phyloP scores from a whole-genome alignment of 306 rosid species.

The Prunus mira region DNA sequence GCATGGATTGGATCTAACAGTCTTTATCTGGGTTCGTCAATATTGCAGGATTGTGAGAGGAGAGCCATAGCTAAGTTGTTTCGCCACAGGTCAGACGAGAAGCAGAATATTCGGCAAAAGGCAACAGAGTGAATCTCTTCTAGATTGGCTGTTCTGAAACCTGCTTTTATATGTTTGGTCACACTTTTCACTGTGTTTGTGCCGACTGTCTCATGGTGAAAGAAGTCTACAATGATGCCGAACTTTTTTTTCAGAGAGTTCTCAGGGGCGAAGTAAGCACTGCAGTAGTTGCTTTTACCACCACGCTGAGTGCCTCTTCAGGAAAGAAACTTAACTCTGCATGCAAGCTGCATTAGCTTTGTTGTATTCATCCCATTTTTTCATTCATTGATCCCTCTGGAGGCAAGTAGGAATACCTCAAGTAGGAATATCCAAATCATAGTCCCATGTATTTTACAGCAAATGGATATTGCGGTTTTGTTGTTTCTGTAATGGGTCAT shows the following conservation, averaged over 20 bases:
- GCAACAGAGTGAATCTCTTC: constrained; percentile 31
- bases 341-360: constrained; percentile 30
- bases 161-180: constrained; percentile 24
- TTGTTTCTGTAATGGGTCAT: constrained; percentile 1
- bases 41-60: constrained; percentile 84
- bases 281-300: constrained; percentile 18
- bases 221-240: constrained; percentile 20
- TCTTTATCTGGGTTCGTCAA: neutral
- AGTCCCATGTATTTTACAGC: constrained; percentile 5
- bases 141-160: constrained; percentile 10
- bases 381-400: constrained; percentile 39
- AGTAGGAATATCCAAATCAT: constrained; percentile 13
- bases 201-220: constrained; percentile 18
- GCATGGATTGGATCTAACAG: neutral
- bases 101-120: constrained; percentile 27
- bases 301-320: constrained; percentile 11
- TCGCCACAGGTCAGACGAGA: constrained; percentile 81
- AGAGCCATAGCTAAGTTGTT: constrained; percentile 87
- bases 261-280: constrained; percentile 17
- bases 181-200: constrained; percentile 14
- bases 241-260: constrained; percentile 18
- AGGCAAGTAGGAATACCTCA: constrained; percentile 35
- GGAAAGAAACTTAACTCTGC: constrained; percentile 19
- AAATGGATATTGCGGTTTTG: neutral
- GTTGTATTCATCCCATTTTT: constrained; percentile 39